Evolutionary conservation across 305 asterid genomes (phyloP).

Genomic region (Fraxinus baroniana): DNA sequence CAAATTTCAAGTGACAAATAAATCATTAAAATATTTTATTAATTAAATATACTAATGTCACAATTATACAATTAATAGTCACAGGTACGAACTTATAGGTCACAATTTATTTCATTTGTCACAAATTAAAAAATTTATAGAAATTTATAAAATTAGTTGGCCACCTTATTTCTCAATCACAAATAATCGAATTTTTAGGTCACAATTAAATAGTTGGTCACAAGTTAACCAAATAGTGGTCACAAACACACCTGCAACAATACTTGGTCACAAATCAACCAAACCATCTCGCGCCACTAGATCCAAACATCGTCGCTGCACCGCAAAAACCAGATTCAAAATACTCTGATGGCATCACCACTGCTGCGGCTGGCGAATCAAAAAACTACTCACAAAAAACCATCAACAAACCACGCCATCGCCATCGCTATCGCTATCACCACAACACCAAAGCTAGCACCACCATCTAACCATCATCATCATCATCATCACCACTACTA

Average conservation of each 20-base stretch:
- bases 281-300: not conserved
- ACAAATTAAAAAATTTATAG: not conserved
- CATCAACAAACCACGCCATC: not conserved
- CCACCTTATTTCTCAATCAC: not conserved
- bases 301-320: not conserved
- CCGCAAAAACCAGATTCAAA: not conserved
- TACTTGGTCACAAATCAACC: not conserved
- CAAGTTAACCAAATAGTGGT: not conserved
- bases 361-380: no score
- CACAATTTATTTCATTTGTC: not conserved
- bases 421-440: no score
- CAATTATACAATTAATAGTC: no score
- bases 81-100: not conserved
- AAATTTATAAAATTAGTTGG: no score
- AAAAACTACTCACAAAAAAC: not conserved
- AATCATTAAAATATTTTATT: no score
- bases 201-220: not conserved
- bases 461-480: no score
- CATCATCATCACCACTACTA: no score
- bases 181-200: not conserved
- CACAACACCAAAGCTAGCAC: no score
- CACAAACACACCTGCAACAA: no score
- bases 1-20: not conserved
- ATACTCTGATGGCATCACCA: no score
- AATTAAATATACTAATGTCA: no score